phyloP scores from a whole-genome alignment of 2,329 filamentous ascomycete genomes.

The Fusarium dlaminii region DNA sequence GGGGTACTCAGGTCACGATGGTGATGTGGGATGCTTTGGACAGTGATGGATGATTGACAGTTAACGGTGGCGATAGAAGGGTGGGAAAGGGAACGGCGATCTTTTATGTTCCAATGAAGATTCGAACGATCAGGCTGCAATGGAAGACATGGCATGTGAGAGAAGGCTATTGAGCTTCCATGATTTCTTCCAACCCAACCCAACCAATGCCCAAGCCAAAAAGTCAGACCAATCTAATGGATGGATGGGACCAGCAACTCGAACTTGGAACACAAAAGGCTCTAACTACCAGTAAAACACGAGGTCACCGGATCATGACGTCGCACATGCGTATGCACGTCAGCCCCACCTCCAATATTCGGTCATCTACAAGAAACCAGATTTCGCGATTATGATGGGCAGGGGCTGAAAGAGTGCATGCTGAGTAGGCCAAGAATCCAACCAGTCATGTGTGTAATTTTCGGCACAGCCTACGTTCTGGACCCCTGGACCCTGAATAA shows the following conservation, averaged over 20 bases:
- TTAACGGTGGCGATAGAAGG: conserved; percentile 12
- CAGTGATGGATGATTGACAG: conserved; percentile 3
- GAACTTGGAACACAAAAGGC: conserved; percentile 10
- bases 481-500: conserved; percentile 36
- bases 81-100: conserved; percentile 21
- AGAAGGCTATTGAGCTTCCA: conserved; percentile 22
- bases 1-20: conserved; percentile 23
- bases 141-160: not conserved
- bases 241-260: conserved; percentile 3
- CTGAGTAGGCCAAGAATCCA: not conserved
- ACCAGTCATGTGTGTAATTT: conserved; percentile 17
- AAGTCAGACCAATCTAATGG: conserved; percentile 5
- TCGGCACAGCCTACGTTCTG: conserved; percentile 5
- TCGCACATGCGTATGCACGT: conserved; percentile 41
- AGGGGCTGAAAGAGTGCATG: conserved; percentile 15
- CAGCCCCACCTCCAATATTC: conserved; percentile 28
- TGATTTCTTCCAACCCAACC: conserved; percentile 24
- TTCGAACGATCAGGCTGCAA: conserved; percentile 10
- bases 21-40: conserved; percentile 10
- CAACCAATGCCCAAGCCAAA: conserved; percentile 22
- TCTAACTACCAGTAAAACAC: conserved; percentile 2
- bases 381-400: conserved; percentile 24
- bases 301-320: conserved; percentile 37
- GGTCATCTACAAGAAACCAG: conserved; percentile 35
- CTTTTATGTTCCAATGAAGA: conserved; percentile 33